Evolutionary conservation across 176 grass and related monocot species (phyloP).

Genomic region (Phoenix roebelenii): DNA sequence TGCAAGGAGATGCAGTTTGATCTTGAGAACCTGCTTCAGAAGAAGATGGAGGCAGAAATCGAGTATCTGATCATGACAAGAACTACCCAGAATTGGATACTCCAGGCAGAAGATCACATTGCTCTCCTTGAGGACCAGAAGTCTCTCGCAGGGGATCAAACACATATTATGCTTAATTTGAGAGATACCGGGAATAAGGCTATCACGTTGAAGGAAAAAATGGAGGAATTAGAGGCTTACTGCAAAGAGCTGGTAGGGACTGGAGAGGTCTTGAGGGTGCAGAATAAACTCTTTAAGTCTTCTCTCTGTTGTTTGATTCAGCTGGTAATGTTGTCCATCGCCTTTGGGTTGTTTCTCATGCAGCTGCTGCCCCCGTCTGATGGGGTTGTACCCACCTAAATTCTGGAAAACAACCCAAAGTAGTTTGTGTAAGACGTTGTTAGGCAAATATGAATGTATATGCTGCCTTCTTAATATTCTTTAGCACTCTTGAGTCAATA

Average conservation of each 20-base stretch:
- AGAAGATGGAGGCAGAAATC: slow-evolving; percentile 58
- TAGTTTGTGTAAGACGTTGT: not conserved
- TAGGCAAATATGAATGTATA: not conserved
- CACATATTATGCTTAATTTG: slow-evolving; percentile 32
- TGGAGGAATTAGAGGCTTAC: slow-evolving; percentile 35
- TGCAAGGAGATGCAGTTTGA: slow-evolving; percentile 24
- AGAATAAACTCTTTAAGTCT: slow-evolving; percentile 36
- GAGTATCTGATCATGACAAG: slow-evolving; percentile 40
- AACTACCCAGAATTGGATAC: slow-evolving; percentile 24
- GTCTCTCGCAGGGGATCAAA: slow-evolving; percentile 28
- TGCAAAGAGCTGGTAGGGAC: slow-evolving; percentile 25
- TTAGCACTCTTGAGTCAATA: too few relatives aligned
- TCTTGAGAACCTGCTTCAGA: slow-evolving; percentile 42
- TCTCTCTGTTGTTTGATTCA: slow-evolving; percentile 49
- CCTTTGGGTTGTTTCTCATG: slow-evolving; percentile 40
- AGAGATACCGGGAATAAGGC: slow-evolving; percentile 24
- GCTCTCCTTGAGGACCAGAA: slow-evolving; percentile 40
- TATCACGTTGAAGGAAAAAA: slow-evolving; percentile 27
- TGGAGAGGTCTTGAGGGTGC: slow-evolving; percentile 44
- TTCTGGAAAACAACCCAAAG: not conserved
- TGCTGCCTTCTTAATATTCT: too few relatives aligned
- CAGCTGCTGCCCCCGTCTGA: slow-evolving; percentile 25
- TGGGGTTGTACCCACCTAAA: slow-evolving; percentile 63
- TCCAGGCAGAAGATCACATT: slow-evolving; percentile 28
- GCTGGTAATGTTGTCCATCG: slow-evolving; percentile 43